These are phyloP conservation scores for Starmerella roubikii DNA, from an alignment of 805 yeast genomes.

Conservation along the genomic window DNA sequence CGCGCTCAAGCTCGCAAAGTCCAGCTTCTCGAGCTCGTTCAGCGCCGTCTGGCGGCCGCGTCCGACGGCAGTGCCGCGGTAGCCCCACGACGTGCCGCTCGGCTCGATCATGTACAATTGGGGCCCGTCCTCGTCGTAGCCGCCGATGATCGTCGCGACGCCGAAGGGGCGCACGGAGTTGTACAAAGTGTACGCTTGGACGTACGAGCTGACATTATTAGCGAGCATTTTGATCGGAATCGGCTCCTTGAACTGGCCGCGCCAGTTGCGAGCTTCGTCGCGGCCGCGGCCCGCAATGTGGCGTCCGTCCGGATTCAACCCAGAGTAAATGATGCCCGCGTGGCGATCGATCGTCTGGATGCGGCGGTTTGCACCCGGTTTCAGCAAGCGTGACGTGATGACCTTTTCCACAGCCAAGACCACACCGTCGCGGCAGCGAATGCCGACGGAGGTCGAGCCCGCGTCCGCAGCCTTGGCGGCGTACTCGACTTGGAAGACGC, in stretches of 20 bases:
- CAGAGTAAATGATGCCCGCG: conserved; percentile 89
- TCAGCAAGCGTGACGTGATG: conserved; percentile 71
- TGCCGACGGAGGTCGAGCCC: conserved; percentile 90
- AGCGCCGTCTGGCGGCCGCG: conserved; percentile 98
- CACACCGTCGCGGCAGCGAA: conserved; percentile 82
- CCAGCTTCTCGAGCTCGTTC: conserved; percentile 85
- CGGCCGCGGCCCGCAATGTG: conserved; percentile 84
- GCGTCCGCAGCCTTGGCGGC: conserved; percentile 96
- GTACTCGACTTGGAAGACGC: conserved; percentile 84
- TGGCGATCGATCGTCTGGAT: conserved; percentile 90
- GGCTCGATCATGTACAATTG: conserved; percentile 97
- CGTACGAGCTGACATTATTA: conserved; percentile 78
- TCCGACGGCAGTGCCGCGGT: conserved; percentile 93
- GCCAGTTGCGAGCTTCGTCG: conserved; percentile 74
- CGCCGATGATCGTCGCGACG: conserved; percentile 81
- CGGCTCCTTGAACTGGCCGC: conserved; percentile 58
- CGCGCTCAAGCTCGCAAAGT: conserved; percentile 52
- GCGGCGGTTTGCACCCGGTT: conserved; percentile 76
- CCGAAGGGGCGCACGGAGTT: conserved; percentile 98
- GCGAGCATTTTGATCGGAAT: conserved; percentile 71
- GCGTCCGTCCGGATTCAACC: conserved; percentile 92
- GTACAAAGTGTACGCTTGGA: conserved; percentile 89
- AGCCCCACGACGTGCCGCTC: conserved; percentile 95
- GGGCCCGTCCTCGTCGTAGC: conserved; percentile 78
- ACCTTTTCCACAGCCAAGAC: conserved; percentile 97